phyloP scores from a whole-genome alignment of 2,329 filamentous ascomycete genomes.

The Alternaria atra region DNA sequence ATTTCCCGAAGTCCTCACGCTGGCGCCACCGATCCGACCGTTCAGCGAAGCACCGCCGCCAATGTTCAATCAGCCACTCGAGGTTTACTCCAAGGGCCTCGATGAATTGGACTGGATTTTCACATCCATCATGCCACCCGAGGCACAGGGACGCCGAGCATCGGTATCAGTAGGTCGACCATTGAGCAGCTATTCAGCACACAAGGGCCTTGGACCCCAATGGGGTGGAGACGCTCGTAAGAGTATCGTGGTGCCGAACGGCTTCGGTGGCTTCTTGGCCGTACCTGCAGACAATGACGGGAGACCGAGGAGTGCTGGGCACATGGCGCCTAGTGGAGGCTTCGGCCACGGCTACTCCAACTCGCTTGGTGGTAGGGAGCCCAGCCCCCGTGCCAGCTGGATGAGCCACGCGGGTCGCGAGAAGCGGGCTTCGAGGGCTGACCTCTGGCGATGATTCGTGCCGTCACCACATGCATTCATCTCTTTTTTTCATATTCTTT shows the following conservation, averaged over 20 bases:
- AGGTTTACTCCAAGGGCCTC: slow-evolving; percentile 72
- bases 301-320: slow-evolving; percentile 47
- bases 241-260: slow-evolving; percentile 72
- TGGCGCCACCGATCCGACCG: slow-evolving; percentile 70
- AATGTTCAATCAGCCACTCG: slow-evolving; percentile 65
- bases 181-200: slow-evolving; percentile 56
- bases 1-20: slow-evolving; percentile 81
- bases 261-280: slow-evolving; percentile 71
- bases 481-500: slow-evolving; percentile 7
- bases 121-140: slow-evolving; percentile 65
- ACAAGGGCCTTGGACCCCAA: slow-evolving; percentile 60
- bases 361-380: slow-evolving; percentile 34
- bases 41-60: slow-evolving; percentile 56
- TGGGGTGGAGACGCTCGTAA: slow-evolving; percentile 69
- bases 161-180: slow-evolving; percentile 55
- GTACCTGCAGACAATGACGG: slow-evolving; percentile 59
- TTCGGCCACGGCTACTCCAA: slow-evolving; percentile 40
- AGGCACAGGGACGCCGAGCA: slow-evolving; percentile 53
- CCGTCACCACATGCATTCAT: not conserved
- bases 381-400: slow-evolving; percentile 40
- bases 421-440: slow-evolving; percentile 46
- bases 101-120: slow-evolving; percentile 75
- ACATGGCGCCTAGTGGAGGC: slow-evolving; percentile 31
- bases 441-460: slow-evolving; percentile 45
- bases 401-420: slow-evolving; percentile 44